Percentiles rank a stretch among this genome's conserved stretches.
Evolutionary conservation across 139 green algal species (phyloP).

Genomic region (Edaphochlamys debaryana): DNA sequence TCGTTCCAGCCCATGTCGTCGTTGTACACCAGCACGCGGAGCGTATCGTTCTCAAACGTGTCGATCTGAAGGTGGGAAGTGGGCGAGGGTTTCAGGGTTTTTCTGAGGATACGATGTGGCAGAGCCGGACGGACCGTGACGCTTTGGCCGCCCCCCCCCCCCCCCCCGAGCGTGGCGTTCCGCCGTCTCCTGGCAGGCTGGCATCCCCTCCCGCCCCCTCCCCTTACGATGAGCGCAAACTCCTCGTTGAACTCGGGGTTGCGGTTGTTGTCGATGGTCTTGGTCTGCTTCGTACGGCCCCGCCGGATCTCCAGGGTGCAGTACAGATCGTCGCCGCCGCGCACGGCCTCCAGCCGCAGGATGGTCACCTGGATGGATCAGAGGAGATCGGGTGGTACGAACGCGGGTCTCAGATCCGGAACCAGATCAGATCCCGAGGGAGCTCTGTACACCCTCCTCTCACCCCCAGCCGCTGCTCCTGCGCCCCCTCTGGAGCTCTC

Average conservation of each 20-base stretch:
- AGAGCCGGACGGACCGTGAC: no score
- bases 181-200: no score
- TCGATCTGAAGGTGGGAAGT: constrained; percentile 59
- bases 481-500: no score
- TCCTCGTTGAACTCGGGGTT: constrained; percentile 69
- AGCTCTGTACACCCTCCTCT: no score
- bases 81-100: not conserved
- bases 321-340: constrained; percentile 34
- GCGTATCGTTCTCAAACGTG: constrained; percentile 61
- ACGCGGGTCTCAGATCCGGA: no score
- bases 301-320: constrained; percentile 48
- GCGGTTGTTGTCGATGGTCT: constrained; percentile 55
- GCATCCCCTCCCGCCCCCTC: not conserved
- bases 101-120: not conserved
- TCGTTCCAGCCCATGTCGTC: constrained; percentile 52
- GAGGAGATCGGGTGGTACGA: no score
- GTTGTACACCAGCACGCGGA: constrained; percentile 60
- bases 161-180: no score
- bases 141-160: no score
- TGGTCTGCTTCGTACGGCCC: constrained; percentile 53
- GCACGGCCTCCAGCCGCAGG: constrained; percentile 4
- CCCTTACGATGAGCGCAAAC: constrained; percentile 66
- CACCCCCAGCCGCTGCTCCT: no score
- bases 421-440: no score
- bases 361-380: constrained; percentile 29